Base-by-base conservation (phyloP, 108 stramenopile species). In the Cyclotella cryptica region DNA sequence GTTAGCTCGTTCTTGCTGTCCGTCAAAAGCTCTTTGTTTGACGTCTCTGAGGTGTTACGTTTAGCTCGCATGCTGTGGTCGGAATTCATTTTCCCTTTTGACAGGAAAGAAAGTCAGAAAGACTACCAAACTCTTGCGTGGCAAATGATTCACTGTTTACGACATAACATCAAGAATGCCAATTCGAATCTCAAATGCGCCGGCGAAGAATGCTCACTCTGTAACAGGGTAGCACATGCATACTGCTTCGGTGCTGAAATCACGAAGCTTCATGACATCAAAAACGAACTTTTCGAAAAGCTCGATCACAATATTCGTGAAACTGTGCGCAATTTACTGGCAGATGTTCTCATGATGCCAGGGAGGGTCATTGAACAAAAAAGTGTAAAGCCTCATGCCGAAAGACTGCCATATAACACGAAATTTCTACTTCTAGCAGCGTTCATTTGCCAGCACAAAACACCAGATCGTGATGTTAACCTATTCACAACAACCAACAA, bases 401-500 rank as follows among this genome's bases (percentile, higher is more conserved):
- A 45, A 54, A 70, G 73, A 52, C 75, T 90, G n/a, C 80, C 91
- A 0, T 90, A 85, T 61, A 58, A 84, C 8, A 80, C 83, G 9
- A 87, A 86, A 55, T 90, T 89, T 64, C 40, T 93, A 40, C 76
- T 91, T 3, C 60, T 93, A 17, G 80, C 92, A 42, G 87, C 90
- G 10, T 93, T 83, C 73, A 69, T 93, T 17, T 93, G 92, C 53
- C 92, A 93, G 63, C 72, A 88, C 59, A 93, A 93, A 67, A 74
- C 76, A 27, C 68, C 85, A 7, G 88, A 91, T 27, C 75, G 79
- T 21, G 92, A 93, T 41, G 53, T 60, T 29, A 78, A 84, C 24
- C 57, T 91, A 10, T 93, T 88, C 66, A 87, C 90, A 13, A 73
- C 71, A 35, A 72, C 80, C n/a, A 84, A 82, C 27, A 87, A 83